These are phyloP conservation scores for Diddensiella santjacobensis DNA, from an alignment of 805 yeast genomes.

Conservation along the genomic window DNA sequence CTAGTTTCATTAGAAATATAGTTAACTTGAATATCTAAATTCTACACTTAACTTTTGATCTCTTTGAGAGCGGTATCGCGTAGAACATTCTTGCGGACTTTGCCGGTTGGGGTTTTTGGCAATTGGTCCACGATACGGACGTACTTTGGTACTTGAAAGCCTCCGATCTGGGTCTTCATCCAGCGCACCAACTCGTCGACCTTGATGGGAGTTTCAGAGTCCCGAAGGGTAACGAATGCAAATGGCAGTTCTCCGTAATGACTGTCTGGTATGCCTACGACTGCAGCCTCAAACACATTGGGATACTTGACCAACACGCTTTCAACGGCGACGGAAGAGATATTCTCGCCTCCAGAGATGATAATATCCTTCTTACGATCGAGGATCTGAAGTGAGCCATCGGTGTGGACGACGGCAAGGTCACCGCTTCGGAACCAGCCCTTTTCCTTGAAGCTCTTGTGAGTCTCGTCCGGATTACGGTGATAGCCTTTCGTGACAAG, in stretches of 20 bases:
- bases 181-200: slow-evolving; percentile 23
- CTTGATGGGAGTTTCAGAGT: slow-evolving; percentile 15
- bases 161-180: slow-evolving; percentile 30
- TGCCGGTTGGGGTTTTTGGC: slow-evolving; percentile 38
- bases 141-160: slow-evolving; percentile 34
- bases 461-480: slow-evolving; percentile 32
- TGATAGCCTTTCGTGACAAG: slow-evolving; percentile 33
- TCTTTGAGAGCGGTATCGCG: slow-evolving; percentile 24
- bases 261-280: slow-evolving; percentile 32
- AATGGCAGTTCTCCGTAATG: slow-evolving; percentile 35
- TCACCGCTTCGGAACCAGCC: slow-evolving; percentile 38
- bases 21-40: too few species aligned
- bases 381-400: slow-evolving; percentile 33
- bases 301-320: slow-evolving; percentile 27
- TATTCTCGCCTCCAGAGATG: slow-evolving; percentile 37
- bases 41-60: too few species aligned
- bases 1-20: too few species aligned
- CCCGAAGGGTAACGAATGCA: slow-evolving; percentile 29
- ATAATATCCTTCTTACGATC: slow-evolving; percentile 37
- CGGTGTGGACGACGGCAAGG: slow-evolving; percentile 34
- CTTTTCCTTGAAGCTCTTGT: slow-evolving; percentile 28
- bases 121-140: slow-evolving; percentile 26
- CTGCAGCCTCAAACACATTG: slow-evolving; percentile 32
- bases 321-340: slow-evolving; percentile 36
- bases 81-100: slow-evolving; percentile 33